phyloP scores from a whole-genome alignment of 805 yeast genomes.

The Nakazawaea ambrosiae region DNA sequence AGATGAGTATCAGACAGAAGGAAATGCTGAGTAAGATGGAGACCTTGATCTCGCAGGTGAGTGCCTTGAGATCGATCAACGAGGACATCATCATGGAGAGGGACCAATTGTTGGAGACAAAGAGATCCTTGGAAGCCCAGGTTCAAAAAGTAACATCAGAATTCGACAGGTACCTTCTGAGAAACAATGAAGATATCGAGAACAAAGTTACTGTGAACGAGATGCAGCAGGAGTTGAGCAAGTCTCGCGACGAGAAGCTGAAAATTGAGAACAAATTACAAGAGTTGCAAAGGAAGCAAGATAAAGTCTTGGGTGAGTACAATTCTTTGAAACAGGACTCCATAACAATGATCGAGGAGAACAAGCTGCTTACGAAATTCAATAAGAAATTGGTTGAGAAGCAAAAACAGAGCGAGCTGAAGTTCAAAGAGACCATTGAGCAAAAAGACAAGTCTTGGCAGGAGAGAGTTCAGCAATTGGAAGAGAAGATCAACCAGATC shows the following conservation, averaged over 20 bases:
- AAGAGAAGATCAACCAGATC: constrained; percentile 39
- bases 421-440: constrained; percentile 44
- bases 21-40: constrained; percentile 39
- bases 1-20: constrained; percentile 31
- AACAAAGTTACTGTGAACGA: constrained; percentile 14
- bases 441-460: constrained; percentile 51
- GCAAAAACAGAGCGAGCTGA: constrained; percentile 38
- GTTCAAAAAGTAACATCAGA: constrained; percentile 33
- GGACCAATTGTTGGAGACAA: constrained; percentile 47
- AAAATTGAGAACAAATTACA: constrained; percentile 23
- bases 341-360: constrained; percentile 57
- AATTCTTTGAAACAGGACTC: constrained; percentile 43
- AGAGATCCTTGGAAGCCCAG: constrained; percentile 37
- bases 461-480: constrained; percentile 44
- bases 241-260: constrained; percentile 22
- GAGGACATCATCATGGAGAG: constrained; percentile 58
- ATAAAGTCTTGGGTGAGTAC: constrained; percentile 18
- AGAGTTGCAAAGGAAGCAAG: constrained; percentile 16
- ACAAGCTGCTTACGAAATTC: constrained; percentile 50
- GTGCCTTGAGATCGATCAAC: constrained; percentile 49
- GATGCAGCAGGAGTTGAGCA: constrained; percentile 27
- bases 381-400: constrained; percentile 43
- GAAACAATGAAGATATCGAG: not conserved
- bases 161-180: constrained; percentile 28
- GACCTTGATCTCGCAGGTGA: constrained; percentile 44